Percentiles rank a stretch among this genome's conserved stretches.
phyloP scores from a whole-genome alignment of 257 asterid species.

The Osmanthus fragrans region DNA sequence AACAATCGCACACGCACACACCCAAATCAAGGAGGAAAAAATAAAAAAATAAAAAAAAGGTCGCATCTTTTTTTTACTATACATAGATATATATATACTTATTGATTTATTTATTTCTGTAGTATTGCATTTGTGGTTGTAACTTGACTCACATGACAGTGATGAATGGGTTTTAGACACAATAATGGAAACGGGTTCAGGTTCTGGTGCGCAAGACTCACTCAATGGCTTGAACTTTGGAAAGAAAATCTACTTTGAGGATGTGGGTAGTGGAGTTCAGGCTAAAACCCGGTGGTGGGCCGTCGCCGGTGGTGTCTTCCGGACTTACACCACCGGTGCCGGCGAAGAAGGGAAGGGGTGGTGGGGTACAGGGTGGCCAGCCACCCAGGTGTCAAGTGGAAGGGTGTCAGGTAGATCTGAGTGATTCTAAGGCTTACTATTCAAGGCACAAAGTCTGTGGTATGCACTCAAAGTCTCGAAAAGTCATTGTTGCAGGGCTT shows the following conservation, averaged over 20 bases:
- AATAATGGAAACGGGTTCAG: constrained; percentile 73
- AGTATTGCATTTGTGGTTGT: constrained; percentile 21
- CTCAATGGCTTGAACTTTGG: constrained; percentile 74
- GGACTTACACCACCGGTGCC: constrained; percentile 40
- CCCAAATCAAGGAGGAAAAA: constrained; percentile 15
- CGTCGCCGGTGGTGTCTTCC: constrained; percentile 29
- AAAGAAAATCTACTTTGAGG: constrained; percentile 80
- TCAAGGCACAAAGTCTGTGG: constrained; percentile 93
- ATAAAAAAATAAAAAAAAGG: neutral
- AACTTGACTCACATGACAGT: constrained; percentile 23
- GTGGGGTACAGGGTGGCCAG: constrained; percentile 53
- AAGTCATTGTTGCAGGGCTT: constrained; percentile 79
- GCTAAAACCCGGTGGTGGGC: constrained; percentile 30
- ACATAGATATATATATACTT: constrained; percentile 8
- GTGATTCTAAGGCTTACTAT: constrained; percentile 88
- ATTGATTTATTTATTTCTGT: neutral
- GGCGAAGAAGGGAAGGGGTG: constrained; percentile 64
- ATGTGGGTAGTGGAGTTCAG: constrained; percentile 40
- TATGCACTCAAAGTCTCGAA: constrained; percentile 78
- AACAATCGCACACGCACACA: constrained; percentile 16
- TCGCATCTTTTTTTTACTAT: neutral
- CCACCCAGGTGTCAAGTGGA: constrained; percentile 93
- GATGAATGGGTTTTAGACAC: constrained; percentile 55
- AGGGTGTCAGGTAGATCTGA: constrained; percentile 93
- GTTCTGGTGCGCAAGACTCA: constrained; percentile 41